Evolutionary conservation across 2,329 filamentous ascomycete genomes (phyloP), one percentile per base, ranked within the genome.

Genomic region (Pseudovirgaria hyperparasitica): DNA sequence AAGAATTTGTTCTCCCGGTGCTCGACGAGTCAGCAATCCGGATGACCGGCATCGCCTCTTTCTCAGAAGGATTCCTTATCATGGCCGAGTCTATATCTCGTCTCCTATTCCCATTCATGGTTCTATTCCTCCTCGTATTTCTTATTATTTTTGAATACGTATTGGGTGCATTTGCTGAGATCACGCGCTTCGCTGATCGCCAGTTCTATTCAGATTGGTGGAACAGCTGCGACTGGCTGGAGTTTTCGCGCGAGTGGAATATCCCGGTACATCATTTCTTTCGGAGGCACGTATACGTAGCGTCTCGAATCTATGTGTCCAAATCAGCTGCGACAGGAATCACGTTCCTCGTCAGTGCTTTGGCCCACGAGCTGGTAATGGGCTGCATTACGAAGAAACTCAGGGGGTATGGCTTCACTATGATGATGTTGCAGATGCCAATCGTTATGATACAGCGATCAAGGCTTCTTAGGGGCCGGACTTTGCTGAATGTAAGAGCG

Each of bases 91-190:
- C 81, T 9, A 86, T 93, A 47, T 87, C 80, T 31, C 76, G 82
- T 64, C 72, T 98, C 11, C 69, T 98, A 13, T 96, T 94, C 56
- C 90, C 90, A 3, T 98, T 96, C 55, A 94, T 94, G 82, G 68
- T 96, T 34, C 92, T 78, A 4, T 92, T 96, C 52, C 63, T 96
- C 4, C 73, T 96, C 25, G 86, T 96, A 29, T 98, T 98, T 62
- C 74, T 98, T 32, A 85, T 94, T 53, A 96, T 96, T 44, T 98
- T 96, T 54, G 90, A 98, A 54, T 98, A 96, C 54, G 70, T 93
- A 8, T 72, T 96, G 18, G 90, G 87, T 31, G 86, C 86, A 25
- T 93, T 92, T 45, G 90, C 86, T 9, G 90, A 98, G 54, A 81
- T 96, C 40, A 93, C 86, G 11, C 70, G 57, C 42, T 96, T 96